phyloP scores from a whole-genome alignment of 306 rosid species.

The Quercus gilva region DNA sequence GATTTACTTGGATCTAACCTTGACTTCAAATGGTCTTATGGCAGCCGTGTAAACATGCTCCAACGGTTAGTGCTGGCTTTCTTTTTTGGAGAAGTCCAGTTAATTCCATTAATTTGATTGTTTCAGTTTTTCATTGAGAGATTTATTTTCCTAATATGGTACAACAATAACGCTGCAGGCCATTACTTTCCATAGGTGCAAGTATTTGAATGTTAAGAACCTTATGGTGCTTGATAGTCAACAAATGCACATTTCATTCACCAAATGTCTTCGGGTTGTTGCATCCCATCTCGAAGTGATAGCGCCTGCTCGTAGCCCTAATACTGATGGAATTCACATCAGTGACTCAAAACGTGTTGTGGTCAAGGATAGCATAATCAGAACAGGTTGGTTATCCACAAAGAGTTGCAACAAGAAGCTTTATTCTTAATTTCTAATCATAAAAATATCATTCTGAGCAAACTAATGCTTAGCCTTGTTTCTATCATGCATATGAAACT shows the following conservation, averaged over 20 bases:
- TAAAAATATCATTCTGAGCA: not conserved
- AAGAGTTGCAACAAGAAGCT: not conserved
- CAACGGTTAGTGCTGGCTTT: slow-evolving; percentile 64
- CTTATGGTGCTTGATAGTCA: slow-evolving; percentile 72
- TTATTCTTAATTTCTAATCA: not conserved
- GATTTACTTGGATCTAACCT: slow-evolving; percentile 17
- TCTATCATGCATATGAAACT: not conserved
- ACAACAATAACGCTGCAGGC: slow-evolving; percentile 60
- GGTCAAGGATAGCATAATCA: slow-evolving; percentile 50
- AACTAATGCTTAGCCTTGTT: not conserved
- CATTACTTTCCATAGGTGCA: slow-evolving; percentile 71
- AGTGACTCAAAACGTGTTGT: slow-evolving; percentile 57
- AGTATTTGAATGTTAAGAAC: slow-evolving; percentile 55
- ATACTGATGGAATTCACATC: slow-evolving; percentile 94
- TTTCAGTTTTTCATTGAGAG: not conserved
- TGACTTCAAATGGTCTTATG: slow-evolving; percentile 30
- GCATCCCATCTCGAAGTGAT: slow-evolving; percentile 60
- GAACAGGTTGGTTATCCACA: slow-evolving; percentile 55
- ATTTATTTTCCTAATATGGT: slow-evolving; percentile 21
- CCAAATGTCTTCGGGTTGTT: slow-evolving; percentile 59
- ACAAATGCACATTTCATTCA: slow-evolving; percentile 74
- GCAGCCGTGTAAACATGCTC: slow-evolving; percentile 86
- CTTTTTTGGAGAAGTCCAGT: slow-evolving; percentile 1
- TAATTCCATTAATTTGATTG: slow-evolving; percentile 3
- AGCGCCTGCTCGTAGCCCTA: slow-evolving; percentile 79